Base-by-base conservation (phyloP, 1,284 basidiomycete genomes). In the Ceratobasidium sp. region DNA sequence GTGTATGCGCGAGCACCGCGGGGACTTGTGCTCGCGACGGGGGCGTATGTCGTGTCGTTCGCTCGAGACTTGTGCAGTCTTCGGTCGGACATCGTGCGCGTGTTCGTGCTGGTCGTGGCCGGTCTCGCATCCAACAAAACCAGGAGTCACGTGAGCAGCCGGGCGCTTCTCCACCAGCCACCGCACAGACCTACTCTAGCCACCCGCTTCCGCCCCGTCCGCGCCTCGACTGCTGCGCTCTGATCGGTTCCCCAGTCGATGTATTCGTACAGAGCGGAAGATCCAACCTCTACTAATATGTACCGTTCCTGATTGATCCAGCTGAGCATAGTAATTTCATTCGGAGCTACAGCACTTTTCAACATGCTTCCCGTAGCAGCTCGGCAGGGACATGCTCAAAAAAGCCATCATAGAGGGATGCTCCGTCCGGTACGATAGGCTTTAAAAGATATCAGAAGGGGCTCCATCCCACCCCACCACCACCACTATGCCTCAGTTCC, bases 401-500 rank as follows among this genome's bases (percentile, higher is more conserved):
- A n/a, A 21, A n/a, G 57, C 9, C 57, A 41, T 18, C 48, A 52
- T 41, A 1, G n/a, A 39, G n/a, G 10, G 21, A 41, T 21, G 57
- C 36, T 58, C 57, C 57, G 57, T 16, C 57, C 57, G 57, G n/a
- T 3, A 5, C 6, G 10, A 3, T 32, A n/a, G 3, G 23, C 9
- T 18, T 58, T 57, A 58, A 32, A 41, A 58, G 57, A 3, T 41
- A 18, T n/a, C 39, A 21, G 21, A 16, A 12, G 34, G 16, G n/a
- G 28, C 39, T 41, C 12, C n/a, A n/a, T 36, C 9, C 10, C 57
- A 21, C 57, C 32, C 32, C 32, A 41, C 57, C 14, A n/a, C 46
- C 46, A 30, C 46, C 46, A 30, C n/a, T 16, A 65, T 65, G 61
- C 61, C 61, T 52, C 61, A 65, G 61, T 65, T 65, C 61, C 61